These are phyloP conservation scores for Rhizoclosmatium globosum DNA, from an alignment of 192 early-diverging fungal genomes.

Conservation along the genomic window DNA sequence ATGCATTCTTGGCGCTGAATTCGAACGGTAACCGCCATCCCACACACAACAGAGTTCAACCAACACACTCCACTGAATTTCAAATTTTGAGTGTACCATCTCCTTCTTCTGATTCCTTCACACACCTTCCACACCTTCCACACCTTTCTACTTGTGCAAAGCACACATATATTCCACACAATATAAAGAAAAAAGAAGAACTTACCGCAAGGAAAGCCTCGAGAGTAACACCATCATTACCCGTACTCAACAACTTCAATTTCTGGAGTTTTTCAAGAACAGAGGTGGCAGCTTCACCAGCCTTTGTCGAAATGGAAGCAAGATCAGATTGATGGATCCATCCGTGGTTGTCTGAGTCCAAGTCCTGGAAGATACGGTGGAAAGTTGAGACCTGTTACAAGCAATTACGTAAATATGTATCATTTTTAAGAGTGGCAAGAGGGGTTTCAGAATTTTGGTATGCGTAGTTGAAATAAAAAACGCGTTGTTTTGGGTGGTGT, in stretches of 20 bases:
- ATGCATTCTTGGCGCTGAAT: too few species aligned
- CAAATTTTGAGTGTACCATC: too few species aligned
- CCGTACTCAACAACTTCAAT: slow-evolving; percentile 39
- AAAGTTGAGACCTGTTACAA: slow-evolving; percentile 46
- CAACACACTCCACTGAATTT: too few species aligned
- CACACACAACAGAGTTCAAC: too few species aligned
- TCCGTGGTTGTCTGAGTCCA: slow-evolving; percentile 55
- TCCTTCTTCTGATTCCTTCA: too few species aligned
- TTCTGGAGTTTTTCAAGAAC: slow-evolving; percentile 51
- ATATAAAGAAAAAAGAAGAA: slow-evolving; percentile 4
- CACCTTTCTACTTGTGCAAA: too few species aligned
- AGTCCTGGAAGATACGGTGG: slow-evolving; percentile 54
- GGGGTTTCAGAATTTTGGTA: neutral
- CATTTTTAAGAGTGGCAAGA: neutral
- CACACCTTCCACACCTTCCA: too few species aligned
- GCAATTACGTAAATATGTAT: neutral
- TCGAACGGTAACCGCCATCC: too few species aligned
- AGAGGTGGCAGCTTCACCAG: slow-evolving; percentile 54
- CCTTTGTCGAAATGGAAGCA: slow-evolving; percentile 56
- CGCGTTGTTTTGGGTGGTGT: too few species aligned
- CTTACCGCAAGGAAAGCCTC: slow-evolving; percentile 56
- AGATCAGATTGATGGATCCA: slow-evolving; percentile 55
- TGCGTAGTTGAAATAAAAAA: too few species aligned
- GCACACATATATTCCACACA: neutral
- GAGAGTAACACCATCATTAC: slow-evolving; percentile 53